phyloP scores from a whole-genome alignment of 495 filamentous ascomycete species.

The Aspergillus mulundensis region DNA sequence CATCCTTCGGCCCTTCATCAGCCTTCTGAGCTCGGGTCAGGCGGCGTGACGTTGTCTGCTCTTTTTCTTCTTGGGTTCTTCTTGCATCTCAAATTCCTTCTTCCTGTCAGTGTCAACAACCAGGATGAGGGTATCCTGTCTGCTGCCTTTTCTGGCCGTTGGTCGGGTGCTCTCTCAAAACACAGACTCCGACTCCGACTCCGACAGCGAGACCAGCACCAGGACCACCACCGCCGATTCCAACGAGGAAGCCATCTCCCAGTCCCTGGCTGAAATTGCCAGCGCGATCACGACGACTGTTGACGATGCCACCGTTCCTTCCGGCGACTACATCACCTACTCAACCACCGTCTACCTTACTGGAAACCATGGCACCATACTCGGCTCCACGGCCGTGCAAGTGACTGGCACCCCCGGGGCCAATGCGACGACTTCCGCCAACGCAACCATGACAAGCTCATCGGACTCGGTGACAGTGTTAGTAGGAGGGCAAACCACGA shows the following conservation, averaged over 20 bases:
- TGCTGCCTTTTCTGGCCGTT: slow-evolving; percentile 17
- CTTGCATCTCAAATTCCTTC: background rate
- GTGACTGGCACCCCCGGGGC: slow-evolving; percentile 18
- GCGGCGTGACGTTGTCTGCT: background rate
- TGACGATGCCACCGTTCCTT: slow-evolving; percentile 22
- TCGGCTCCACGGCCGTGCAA: slow-evolving; percentile 19
- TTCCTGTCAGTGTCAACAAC: background rate
- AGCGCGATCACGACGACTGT: slow-evolving; percentile 17
- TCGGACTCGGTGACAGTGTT: slow-evolving; percentile 38
- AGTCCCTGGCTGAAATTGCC: slow-evolving; percentile 22
- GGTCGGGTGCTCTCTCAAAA: slow-evolving; percentile 4
- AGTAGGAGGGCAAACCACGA: slow-evolving; percentile 32
- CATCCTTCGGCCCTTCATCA: background rate
- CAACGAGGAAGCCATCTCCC: slow-evolving; percentile 1
- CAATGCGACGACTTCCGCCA: slow-evolving; percentile 20
- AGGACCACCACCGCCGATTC: slow-evolving; percentile 5
- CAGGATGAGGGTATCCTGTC: slow-evolving; percentile 10
- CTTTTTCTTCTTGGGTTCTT: background rate
- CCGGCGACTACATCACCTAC: slow-evolving; percentile 38
- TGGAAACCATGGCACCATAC: slow-evolving; percentile 17
- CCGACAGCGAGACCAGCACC: background rate
- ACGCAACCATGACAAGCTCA: slow-evolving; percentile 32
- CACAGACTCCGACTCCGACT: background rate
- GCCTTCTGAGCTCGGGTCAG: background rate
- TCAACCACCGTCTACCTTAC: slow-evolving; percentile 35